Evolutionary conservation across 306 rosid genomes (phyloP), one percentile per base, ranked within the genome.

Genomic region (Trifolium subterraneum): DNA sequence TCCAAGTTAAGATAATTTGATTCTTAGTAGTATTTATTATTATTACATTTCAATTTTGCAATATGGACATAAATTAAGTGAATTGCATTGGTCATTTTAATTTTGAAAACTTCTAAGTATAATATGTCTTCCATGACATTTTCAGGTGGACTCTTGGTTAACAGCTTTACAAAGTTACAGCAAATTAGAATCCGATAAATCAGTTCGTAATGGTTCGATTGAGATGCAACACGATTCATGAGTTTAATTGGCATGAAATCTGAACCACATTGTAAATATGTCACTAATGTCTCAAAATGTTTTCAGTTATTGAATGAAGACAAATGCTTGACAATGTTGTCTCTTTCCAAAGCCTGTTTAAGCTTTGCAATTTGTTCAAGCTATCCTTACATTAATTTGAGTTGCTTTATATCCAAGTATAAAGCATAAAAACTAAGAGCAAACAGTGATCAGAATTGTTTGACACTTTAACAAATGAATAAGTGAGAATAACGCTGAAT

Each of bases 111-210:
- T 36, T 64, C 68, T 55, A 22, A 59, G 23, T 41, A 16, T 15
- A 52, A 22, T 22, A 22, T 79, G 79, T 71, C 36, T 75, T 58
- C 75, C 55, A 29, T 55, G 5, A 11, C 38, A 61, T 65, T 74
- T 70, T 60, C 88, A 93, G 98, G 91, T 93, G 75, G 81, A 86
- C 79, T 86, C 91, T 70, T 93, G 98, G 98, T 77, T 91, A 44
- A 80, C 88, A 20, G 87, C 90, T 45, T 82, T 93, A 80, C 75
- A 60, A 79, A 77, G 59, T 41, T 88, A 86, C 81, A 79, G 91
- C 84, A 87, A 91, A 78, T 72, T 75, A 61, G 88, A 84, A 42
- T 80, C 82, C 56, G 83, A 84, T 66, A 70, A 76, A 48, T 38
- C 79, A 31, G 72, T 59, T 58, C 78, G 81, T 42, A 87, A 78